These are phyloP conservation scores for Penicillium sp. DNA, from an alignment of 2,329 filamentous ascomycete species.

Conservation along the genomic window DNA sequence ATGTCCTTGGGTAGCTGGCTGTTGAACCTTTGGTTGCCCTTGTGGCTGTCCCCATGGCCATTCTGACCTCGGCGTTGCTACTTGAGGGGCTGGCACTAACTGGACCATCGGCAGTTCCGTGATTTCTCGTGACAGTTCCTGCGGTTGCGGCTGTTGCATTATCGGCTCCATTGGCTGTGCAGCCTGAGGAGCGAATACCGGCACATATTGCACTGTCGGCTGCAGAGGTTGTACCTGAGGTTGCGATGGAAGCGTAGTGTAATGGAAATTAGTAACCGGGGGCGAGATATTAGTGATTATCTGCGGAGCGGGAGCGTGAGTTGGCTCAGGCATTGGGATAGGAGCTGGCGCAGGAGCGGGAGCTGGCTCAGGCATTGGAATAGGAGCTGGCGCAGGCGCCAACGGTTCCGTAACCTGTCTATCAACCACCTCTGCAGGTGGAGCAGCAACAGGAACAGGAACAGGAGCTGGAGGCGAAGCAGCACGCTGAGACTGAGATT, in stretches of 20 bases:
- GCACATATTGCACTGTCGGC: conserved; percentile 48
- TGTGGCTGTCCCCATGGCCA: conserved; percentile 7
- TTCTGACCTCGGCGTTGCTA: background rate
- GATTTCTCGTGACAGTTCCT: background rate
- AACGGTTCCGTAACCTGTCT: background rate
- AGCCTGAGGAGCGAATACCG: conserved; percentile 59
- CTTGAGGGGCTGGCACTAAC: background rate
- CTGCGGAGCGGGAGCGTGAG: conserved; percentile 2
- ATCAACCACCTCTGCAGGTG: background rate
- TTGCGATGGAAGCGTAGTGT: conserved; percentile 38
- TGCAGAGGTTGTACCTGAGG: background rate
- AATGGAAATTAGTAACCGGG: conserved; percentile 13
- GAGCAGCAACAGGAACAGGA: background rate
- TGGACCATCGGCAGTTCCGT: background rate
- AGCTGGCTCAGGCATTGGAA: background rate
- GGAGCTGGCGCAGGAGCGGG: background rate
- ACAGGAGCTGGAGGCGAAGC: conserved; percentile 6
- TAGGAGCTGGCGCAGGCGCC: background rate
- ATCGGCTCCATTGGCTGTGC: conserved; percentile 29
- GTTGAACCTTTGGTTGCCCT: background rate
- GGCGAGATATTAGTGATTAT: conserved; percentile 16
- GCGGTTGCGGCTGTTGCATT: background rate
- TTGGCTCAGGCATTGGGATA: background rate
- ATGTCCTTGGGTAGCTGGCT: background rate
- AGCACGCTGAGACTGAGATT: background rate